Evolutionary conservation across 345 rosid genomes (phyloP), one percentile per base, ranked within the genome.

Genomic region (Eutrema japonicum): DNA sequence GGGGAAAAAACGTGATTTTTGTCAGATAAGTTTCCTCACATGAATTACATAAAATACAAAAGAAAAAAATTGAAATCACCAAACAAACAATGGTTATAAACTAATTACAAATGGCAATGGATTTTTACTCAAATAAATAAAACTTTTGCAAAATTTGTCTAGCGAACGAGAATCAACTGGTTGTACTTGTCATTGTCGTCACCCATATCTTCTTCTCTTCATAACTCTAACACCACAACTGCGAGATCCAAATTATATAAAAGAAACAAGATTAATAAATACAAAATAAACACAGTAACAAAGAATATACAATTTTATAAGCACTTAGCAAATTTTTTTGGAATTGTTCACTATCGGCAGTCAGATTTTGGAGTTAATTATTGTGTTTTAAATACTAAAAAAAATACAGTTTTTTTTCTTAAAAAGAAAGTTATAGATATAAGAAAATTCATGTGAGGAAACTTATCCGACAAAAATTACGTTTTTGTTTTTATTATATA

Each of bases 221-320:
- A 88, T 36, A 92, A 85, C 86, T 92, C 96, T 30, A 89, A 80
- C 81, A 89, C 98, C 85, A 92, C 98, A 81, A 88, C 98, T 92
- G 84, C 54, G 47, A 30, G 71, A 60, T 29, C 53, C 16, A 63
- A 42, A 52, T 16, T 46, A 7, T n/a, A 47, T 54, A 16, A 13
- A 46, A 51, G 26, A 61, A 53, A 43, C 5, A 10, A 42, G 12
- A 66, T 18, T n/a, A 51, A 50, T 18, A 46, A 2, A 33, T 33
- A 50, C 29, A 58, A 60, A 45, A 37, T 10, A 66, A 14, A 49
- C 26, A 30, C 7, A 49, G 26, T 68, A 13, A n/a, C 27, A 53
- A 16, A 41, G 6, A 60, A 42, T 46, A 62, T 63, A 40, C 8
- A 43, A 0, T 62, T 57, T 38, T 30, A 27, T 13, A 36, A 29